phyloP scores from a whole-genome alignment of 2,329 filamentous ascomycete species.

The Curvularia hawaiiensis region DNA sequence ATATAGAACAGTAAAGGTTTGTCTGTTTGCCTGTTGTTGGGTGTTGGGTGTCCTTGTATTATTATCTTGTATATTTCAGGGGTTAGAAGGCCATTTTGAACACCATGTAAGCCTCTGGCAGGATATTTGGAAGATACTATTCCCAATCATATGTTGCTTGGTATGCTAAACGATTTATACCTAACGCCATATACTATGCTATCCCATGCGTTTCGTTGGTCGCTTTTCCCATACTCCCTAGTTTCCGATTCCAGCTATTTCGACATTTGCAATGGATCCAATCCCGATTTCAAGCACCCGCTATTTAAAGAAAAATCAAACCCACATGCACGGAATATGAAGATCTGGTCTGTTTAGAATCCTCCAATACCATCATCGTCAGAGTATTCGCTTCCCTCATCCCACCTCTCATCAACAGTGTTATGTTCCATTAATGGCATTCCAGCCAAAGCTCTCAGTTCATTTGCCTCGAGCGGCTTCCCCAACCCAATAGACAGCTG shows the following conservation, averaged over 20 bases:
- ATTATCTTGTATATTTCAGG: background rate
- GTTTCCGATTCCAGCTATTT: background rate
- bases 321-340: background rate
- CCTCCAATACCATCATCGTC: constrained; percentile 13
- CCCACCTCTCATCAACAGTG: constrained; percentile 1
- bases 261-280: background rate
- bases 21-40: background rate
- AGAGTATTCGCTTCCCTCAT: constrained; percentile 2
- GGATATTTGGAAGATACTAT: background rate
- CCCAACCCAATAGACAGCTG: constrained; percentile 40
- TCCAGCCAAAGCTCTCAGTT: constrained; percentile 28
- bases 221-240: background rate
- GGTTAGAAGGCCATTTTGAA: background rate
- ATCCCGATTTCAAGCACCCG: background rate
- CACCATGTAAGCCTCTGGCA: background rate
- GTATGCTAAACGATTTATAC: background rate
- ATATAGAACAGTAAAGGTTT: constrained; percentile 13
- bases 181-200: background rate
- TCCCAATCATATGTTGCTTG: background rate
- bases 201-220: background rate
- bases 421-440: constrained; percentile 25
- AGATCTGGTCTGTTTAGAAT: background rate
- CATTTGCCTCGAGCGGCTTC: constrained; percentile 21
- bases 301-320: background rate
- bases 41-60: background rate